Base-by-base conservation (phyloP, 768 basidiomycete species). In the Neoboletus subvelutipes region DNA sequence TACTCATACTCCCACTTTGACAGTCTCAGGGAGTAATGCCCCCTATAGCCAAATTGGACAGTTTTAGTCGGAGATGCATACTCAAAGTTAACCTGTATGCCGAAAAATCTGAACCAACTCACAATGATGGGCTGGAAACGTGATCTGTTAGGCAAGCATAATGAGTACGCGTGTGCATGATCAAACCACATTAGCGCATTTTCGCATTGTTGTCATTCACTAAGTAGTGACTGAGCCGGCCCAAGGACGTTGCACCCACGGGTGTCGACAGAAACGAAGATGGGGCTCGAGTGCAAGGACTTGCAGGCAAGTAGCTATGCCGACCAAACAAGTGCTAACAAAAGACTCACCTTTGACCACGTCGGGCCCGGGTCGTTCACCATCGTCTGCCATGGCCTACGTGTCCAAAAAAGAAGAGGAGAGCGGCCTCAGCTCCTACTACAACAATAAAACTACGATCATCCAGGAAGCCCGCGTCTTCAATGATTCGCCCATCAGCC, bases 401-500 rank as follows among this genome's bases (percentile, higher is more conserved):
- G 80, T 82, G 67, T 92, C 88, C 64, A 98, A 98, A 81, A 95
- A 95, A 80, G 95, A 98, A 76, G 96, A 98, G 68, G 95, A 97
- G 78, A 86, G 83, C 73, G 88, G 92, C 52, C 85, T 97, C 66
- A 93, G 90, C 79, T 84, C 87, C 51, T 95, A 90, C 74, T 91
- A 92, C 73, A 93, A 93, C 77, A 96, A 98, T 81, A 98, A 98
- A 76, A 95, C 93, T 22, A 97, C 96, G 1, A 90, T 98, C 63
- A 90, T 98, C 64, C 97, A 98, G 74, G 97, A 99, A 74, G 95
- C 97, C 57, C 87, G 97, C 63, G 90, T 94, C 56, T 99, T 99
- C 86, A 98, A 99, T 77, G 96, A 98, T 70, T 97, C 96, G 18
- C 97, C 97, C 57, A 94, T 99, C 76, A 96, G 92, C 70, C 96